These are phyloP conservation scores for Daldinia caldariorum DNA, from an alignment of 495 filamentous ascomycete genomes.

Conservation along the genomic window DNA sequence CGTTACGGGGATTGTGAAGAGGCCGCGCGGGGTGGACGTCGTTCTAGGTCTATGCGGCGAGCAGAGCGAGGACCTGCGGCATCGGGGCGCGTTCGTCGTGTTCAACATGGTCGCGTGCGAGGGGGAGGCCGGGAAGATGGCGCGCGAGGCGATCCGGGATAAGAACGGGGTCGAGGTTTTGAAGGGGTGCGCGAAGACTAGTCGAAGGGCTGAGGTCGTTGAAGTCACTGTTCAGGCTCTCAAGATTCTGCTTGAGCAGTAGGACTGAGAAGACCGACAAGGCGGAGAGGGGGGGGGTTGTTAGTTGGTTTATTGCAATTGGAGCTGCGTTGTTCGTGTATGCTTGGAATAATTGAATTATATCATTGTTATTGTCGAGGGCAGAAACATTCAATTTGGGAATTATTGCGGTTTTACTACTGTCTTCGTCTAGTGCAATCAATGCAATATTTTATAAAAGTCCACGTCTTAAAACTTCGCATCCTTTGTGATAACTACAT, in stretches of 20 bases:
- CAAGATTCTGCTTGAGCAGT: constrained; percentile 65
- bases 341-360: neutral
- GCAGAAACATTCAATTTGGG: neutral
- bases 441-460: too few relatives aligned
- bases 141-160: constrained; percentile 56
- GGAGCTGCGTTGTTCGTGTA: neutral
- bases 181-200: constrained; percentile 71
- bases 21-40: constrained; percentile 73
- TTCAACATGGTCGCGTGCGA: constrained; percentile 66
- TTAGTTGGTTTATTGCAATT: neutral
- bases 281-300: neutral
- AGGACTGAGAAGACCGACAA: constrained; percentile 25
- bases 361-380: neutral
- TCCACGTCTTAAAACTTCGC: too few relatives aligned
- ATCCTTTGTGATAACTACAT: too few relatives aligned
- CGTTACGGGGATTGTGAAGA: constrained; percentile 72
- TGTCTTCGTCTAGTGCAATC: too few relatives aligned
- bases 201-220: constrained; percentile 69
- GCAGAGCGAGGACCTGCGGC: constrained; percentile 75
- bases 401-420: neutral
- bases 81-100: constrained; percentile 81
- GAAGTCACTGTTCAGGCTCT: constrained; percentile 70
- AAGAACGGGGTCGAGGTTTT: constrained; percentile 68
- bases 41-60: constrained; percentile 80
- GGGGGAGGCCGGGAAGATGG: constrained; percentile 61